phyloP scores from a whole-genome alignment of 306 rosid species.

The Cicer cuneatum region DNA sequence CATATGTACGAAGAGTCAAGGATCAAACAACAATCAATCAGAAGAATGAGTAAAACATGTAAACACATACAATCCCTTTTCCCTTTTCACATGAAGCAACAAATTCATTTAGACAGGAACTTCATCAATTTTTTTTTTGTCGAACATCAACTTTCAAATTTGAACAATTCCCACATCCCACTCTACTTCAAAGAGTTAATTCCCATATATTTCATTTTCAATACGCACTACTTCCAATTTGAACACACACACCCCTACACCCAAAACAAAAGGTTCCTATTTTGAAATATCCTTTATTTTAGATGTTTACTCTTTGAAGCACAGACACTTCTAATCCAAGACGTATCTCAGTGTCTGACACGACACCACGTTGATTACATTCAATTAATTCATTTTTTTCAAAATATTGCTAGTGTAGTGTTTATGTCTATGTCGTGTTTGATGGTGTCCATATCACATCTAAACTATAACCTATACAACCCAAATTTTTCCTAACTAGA shows the following conservation, averaged over 20 bases:
- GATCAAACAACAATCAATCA: constrained; percentile 50
- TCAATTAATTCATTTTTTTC: too few species aligned
- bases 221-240: background rate
- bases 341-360: too few species aligned
- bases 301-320: background rate
- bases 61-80: constrained; percentile 27
- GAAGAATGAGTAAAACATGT: constrained; percentile 11
- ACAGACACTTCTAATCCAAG: too few species aligned
- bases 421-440: too few species aligned
- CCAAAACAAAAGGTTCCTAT: background rate
- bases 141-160: constrained; percentile 5
- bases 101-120: constrained; percentile 19
- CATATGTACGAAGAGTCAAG: constrained; percentile 76
- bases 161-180: constrained; percentile 12
- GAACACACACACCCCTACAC: background rate
- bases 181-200: background rate
- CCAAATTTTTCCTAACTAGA: background rate
- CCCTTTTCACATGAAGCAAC: background rate
- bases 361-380: too few species aligned
- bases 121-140: background rate
- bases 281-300: background rate
- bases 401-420: too few species aligned
- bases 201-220: constrained; percentile 18
- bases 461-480: background rate
- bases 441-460: too few species aligned